phyloP scores from a whole-genome alignment of 768 basidiomycete species.

The Pulveroboletus sp. region DNA sequence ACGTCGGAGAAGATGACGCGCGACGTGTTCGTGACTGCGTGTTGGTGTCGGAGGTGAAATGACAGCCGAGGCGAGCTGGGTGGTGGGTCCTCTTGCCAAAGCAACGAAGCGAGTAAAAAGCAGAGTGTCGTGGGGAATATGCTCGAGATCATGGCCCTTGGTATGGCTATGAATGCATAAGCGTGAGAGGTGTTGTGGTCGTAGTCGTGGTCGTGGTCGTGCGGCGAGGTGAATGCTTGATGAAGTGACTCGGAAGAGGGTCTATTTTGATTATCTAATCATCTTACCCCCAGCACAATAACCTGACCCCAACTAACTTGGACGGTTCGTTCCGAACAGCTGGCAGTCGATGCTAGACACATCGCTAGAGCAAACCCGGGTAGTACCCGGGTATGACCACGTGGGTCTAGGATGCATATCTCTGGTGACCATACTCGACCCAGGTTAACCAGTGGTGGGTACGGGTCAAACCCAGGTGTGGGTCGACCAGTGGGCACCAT shows the following conservation, averaged over 20 bases:
- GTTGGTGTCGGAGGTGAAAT: slow-evolving; percentile 65
- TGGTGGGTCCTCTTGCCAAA: slow-evolving; percentile 33
- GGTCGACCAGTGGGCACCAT: too few relatives aligned
- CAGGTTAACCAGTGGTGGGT: too few relatives aligned
- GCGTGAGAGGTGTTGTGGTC: not conserved
- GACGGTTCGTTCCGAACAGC: too few relatives aligned
- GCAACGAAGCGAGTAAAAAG: slow-evolving; percentile 38
- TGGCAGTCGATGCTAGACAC: too few relatives aligned
- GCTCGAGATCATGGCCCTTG: slow-evolving; percentile 17
- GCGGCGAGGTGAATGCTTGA: not conserved
- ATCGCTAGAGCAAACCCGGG: too few relatives aligned
- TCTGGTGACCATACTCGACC: too few relatives aligned
- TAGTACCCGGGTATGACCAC: too few relatives aligned
- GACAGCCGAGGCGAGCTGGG: slow-evolving; percentile 39
- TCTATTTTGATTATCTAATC: slow-evolving; percentile 8
- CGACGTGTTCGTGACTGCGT: slow-evolving; percentile 52
- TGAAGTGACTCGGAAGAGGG: too few relatives aligned
- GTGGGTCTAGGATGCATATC: too few relatives aligned
- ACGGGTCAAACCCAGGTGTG: too few relatives aligned
- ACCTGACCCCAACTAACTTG: not conserved
- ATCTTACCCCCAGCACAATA: not conserved
- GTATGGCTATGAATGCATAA: not conserved
- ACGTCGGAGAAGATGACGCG: slow-evolving; percentile 59
- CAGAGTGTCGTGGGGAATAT: slow-evolving; percentile 40
- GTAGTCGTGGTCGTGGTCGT: not conserved